Evolutionary conservation across 2,329 filamentous ascomycete species (phyloP), one percentile per base, ranked within the genome.

Genomic region (Mycocentrospora acerina): DNA sequence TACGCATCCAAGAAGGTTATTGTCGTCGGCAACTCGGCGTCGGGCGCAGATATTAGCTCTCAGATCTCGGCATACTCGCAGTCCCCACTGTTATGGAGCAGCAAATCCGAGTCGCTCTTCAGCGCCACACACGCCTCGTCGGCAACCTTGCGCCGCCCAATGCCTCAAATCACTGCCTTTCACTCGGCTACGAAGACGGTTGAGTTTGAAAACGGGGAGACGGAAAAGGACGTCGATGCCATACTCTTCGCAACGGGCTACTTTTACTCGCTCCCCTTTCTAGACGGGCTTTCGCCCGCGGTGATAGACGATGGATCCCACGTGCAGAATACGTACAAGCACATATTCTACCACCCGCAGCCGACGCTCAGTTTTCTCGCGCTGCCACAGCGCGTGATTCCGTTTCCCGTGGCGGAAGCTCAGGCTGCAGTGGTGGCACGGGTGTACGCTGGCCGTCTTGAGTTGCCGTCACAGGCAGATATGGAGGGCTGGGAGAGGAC

Each of bases 161-260:
- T 75, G 5, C 73, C 78, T 0, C 72, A 78, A 17, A 80, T 84
- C 35, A 59, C 66, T 9, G 64, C 72, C 29, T 81, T 81, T 48
- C 53, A 77, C 68, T 59, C 86, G 0, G 67, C 75, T 3, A 69
- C 77, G 35, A 76, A 81, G 46, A 82, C 78, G 3, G 76, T 93
- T 2, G 72, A 77, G 22, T 88, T 94, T 47, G 73, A 75, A 27
- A 76, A 88, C 55, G 85, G 85, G 2, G 73, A 73, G 0, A 59
- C 84, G 8, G 86, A 89, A 57, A 69, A 70, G 3, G 71, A 82
- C 24, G 68, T 97, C 39, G 90, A 96, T 57, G 78, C 81, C 1
- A 71, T 96, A 5, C 63, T 97, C 18, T 96, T 91, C 66, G 90
- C 88, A 63, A 96, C 91, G 0, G 91, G 91, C 0, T 97, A 94